Conservation (phyloP, 805 yeast species). For the Zygosaccharomyces bisporus region DNA sequence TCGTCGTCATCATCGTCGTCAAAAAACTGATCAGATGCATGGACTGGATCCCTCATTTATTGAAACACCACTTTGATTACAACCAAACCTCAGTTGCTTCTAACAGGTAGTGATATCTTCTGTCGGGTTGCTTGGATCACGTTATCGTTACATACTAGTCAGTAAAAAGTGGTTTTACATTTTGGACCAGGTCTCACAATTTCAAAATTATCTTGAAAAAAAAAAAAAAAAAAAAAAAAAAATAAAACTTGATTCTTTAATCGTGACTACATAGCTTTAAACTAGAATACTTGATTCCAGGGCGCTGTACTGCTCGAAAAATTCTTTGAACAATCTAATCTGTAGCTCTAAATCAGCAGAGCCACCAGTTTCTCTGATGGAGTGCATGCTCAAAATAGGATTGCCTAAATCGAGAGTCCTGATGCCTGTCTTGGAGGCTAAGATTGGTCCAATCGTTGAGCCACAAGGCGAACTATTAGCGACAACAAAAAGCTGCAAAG, state of each 20-base stretch:
- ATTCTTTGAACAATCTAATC: constrained; percentile 57
- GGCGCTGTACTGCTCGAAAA: constrained; percentile 46
- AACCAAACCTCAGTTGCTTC: too few species aligned
- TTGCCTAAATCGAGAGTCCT: constrained; percentile 87
- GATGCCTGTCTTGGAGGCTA: constrained; percentile 82
- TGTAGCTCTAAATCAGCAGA: constrained; percentile 64
- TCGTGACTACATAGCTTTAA: constrained; percentile 9
- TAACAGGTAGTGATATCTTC: neutral
- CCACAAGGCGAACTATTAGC: constrained; percentile 94
- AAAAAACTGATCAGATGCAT: neutral
- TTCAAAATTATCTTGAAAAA: too few species aligned
- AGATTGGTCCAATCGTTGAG: constrained; percentile 91
- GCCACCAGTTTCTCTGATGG: constrained; percentile 89
- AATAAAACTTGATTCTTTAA: too few species aligned
- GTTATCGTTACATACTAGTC: too few species aligned
- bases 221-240: too few species aligned
- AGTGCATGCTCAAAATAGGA: constrained; percentile 91
- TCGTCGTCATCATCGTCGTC: constrained; percentile 11
- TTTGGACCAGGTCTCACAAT: too few species aligned
- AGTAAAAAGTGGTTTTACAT: too few species aligned
- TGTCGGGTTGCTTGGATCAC: too few species aligned
- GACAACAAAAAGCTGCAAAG: constrained; percentile 88
- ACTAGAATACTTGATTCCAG: constrained; percentile 45
- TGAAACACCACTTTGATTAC: neutral
- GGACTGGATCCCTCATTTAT: neutral